Evolutionary conservation across 139 green algal species (phyloP).

Genomic region (Coelastrella sp.): DNA sequence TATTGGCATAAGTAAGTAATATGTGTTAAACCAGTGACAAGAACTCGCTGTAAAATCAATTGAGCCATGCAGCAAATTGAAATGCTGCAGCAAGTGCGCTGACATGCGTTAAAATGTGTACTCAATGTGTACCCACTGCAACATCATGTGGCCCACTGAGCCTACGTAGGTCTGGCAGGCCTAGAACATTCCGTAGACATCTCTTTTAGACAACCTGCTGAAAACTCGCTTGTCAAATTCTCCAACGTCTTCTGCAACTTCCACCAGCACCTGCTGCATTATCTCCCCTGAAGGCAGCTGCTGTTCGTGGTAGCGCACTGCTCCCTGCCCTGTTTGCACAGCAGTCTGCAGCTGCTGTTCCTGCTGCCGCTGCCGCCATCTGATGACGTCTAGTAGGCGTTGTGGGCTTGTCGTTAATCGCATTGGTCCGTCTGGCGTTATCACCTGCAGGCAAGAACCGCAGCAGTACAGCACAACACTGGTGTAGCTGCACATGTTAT

Average conservation of each 20-base stretch:
- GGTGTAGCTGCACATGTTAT: too few species aligned
- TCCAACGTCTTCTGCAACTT: not conserved
- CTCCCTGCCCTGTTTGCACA: not conserved
- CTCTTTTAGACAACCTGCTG: not conserved
- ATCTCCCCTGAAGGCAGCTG: not conserved
- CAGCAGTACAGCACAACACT: not conserved
- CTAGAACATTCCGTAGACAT: not conserved
- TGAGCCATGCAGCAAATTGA: too few species aligned
- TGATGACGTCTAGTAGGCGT: not conserved
- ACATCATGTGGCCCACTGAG: not conserved
- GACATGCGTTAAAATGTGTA: too few species aligned
- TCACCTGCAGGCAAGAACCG: not conserved
- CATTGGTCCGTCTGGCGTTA: not conserved
- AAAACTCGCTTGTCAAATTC: not conserved
- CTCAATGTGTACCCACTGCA: not conserved
- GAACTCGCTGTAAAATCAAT: too few species aligned
- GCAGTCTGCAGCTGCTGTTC: not conserved
- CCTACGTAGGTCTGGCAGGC: not conserved
- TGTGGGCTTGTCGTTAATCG: not conserved
- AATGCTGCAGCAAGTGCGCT: too few species aligned
- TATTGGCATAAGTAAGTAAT: too few species aligned
- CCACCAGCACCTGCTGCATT: constrained; percentile 14
- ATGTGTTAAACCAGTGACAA: too few species aligned
- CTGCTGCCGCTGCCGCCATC: constrained; percentile 4
- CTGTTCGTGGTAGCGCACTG: not conserved